phyloP scores from a whole-genome alignment of 768 basidiomycete species.

The Suillus alpinus region DNA sequence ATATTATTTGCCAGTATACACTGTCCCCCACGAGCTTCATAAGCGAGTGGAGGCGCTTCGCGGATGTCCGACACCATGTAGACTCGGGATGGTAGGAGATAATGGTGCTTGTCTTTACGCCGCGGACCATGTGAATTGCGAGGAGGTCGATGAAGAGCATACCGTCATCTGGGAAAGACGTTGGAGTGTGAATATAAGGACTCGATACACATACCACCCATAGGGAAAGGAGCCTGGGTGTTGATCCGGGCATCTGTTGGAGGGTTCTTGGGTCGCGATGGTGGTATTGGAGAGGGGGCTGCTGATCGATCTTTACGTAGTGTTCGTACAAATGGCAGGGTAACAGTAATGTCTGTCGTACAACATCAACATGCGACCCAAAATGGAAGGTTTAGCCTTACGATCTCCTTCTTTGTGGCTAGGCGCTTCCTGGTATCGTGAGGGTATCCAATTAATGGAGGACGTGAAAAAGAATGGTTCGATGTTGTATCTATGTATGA shows the following conservation, averaged over 20 bases:
- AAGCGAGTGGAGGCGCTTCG: conserved; percentile 25
- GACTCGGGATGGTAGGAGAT: conserved; percentile 29
- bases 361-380: neutral
- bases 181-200: neutral
- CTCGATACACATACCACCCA: conserved; percentile 25
- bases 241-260: conserved; percentile 36
- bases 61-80: conserved; percentile 15
- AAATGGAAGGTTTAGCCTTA: conserved; percentile 28
- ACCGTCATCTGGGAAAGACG: conserved; percentile 13
- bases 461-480: conserved; percentile 69
- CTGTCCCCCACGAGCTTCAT: conserved; percentile 29
- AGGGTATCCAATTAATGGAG: conserved; percentile 65
- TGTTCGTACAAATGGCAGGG: conserved; percentile 49
- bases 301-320: conserved; percentile 22
- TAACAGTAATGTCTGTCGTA: conserved; percentile 50
- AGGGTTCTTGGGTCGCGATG: neutral
- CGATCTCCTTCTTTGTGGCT: conserved; percentile 45
- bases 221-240: conserved; percentile 47
- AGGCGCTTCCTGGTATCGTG: conserved; percentile 55
- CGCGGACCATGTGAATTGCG: conserved; percentile 49
- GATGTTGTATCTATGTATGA: conserved; percentile 40
- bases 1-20: conserved; percentile 31
- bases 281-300: neutral
- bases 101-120: conserved; percentile 19
- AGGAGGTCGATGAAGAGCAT: conserved; percentile 44